A percentile compares a stretch with the other conserved stretches of the same genome.
These are phyloP conservation scores for Microsporum canis DNA, from an alignment of 2,329 filamentous ascomycete genomes.

Conservation along the genomic window DNA sequence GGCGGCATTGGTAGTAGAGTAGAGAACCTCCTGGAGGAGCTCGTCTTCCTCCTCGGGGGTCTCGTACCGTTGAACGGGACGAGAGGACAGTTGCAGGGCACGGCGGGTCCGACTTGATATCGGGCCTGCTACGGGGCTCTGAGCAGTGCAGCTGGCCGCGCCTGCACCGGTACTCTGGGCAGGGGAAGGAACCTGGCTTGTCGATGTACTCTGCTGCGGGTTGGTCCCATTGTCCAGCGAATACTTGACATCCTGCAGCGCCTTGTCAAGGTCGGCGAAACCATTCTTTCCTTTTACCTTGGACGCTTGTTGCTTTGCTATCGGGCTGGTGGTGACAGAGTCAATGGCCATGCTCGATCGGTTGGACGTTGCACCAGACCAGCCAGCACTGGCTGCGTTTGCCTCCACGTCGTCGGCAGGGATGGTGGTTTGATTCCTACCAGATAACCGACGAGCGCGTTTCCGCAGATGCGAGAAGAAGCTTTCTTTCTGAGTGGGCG, in stretches of 20 bases:
- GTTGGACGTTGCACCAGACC: slow-evolving; percentile 79
- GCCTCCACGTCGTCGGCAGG: slow-evolving; percentile 81
- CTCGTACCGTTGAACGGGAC: slow-evolving; percentile 76
- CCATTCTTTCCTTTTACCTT: slow-evolving; percentile 39
- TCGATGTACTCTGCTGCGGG: slow-evolving; percentile 17
- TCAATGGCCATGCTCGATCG: slow-evolving; percentile 75
- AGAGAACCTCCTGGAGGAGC: slow-evolving; percentile 76
- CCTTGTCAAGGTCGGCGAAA: slow-evolving; percentile 50
- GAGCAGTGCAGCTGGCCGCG: slow-evolving; percentile 9
- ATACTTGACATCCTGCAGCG: slow-evolving; percentile 49
- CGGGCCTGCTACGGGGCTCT: slow-evolving; percentile 32
- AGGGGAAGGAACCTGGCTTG: slow-evolving; percentile 22
- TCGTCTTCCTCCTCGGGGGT: slow-evolving; percentile 95
- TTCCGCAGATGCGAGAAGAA: slow-evolving; percentile 98
- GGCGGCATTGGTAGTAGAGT: slow-evolving; percentile 63
- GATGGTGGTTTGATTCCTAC: slow-evolving; percentile 73
- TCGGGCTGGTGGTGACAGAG: slow-evolving; percentile 33
- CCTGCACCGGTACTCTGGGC: slow-evolving; percentile 29
- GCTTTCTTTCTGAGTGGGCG: slow-evolving; percentile 71
- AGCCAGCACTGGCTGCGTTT: slow-evolving; percentile 83
- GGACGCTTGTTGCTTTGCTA: slow-evolving; percentile 25
- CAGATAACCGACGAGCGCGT: slow-evolving; percentile 81
- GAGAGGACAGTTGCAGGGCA: slow-evolving; percentile 56
- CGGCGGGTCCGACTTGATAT: slow-evolving; percentile 71
- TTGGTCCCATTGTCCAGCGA: slow-evolving; percentile 36